Conservation (phyloP, 164 flowering plant genomes). For the Piper longum region DNA sequence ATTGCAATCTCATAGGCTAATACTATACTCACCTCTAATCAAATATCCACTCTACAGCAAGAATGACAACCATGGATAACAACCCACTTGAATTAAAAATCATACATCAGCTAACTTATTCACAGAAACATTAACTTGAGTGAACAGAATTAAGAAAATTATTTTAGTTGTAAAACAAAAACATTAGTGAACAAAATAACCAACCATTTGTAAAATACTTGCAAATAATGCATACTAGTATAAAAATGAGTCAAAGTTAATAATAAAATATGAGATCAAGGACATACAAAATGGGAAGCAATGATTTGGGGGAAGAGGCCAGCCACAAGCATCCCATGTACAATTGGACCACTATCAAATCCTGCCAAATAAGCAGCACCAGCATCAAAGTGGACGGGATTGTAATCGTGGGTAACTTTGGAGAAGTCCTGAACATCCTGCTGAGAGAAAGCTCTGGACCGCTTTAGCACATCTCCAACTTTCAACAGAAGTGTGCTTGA, state of each 20-base stretch:
- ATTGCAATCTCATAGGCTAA: too few relatives aligned
- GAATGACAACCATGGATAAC: too few relatives aligned
- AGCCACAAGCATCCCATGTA: slow-evolving; percentile 88
- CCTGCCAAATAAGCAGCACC: slow-evolving; percentile 43
- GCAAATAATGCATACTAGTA: not conserved
- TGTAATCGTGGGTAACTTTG: slow-evolving; percentile 42
- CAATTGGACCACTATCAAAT: slow-evolving; percentile 35
- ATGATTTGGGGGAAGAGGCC: slow-evolving; percentile 62
- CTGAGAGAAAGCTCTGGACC: slow-evolving; percentile 29
- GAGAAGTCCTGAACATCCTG: slow-evolving; percentile 45
- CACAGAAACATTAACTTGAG: too few relatives aligned
- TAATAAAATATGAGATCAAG: not conserved
- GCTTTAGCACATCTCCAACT: slow-evolving; percentile 41
- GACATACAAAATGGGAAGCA: slow-evolving; percentile 62
- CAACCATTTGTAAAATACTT: too few relatives aligned
- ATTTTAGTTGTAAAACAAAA: too few relatives aligned
- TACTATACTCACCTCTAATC: too few relatives aligned
- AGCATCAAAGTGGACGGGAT: slow-evolving; percentile 59
- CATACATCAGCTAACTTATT: too few relatives aligned
- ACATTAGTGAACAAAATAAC: too few relatives aligned
- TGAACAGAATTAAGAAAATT: too few relatives aligned
- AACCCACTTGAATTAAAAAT: too few relatives aligned
- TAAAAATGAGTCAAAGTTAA: not conserved
- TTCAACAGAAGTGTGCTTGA: slow-evolving; percentile 25
- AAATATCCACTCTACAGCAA: too few relatives aligned